Base-by-base conservation (phyloP, 2,329 filamentous ascomycete genomes). In the Sporothrix dimorphospora region DNA sequence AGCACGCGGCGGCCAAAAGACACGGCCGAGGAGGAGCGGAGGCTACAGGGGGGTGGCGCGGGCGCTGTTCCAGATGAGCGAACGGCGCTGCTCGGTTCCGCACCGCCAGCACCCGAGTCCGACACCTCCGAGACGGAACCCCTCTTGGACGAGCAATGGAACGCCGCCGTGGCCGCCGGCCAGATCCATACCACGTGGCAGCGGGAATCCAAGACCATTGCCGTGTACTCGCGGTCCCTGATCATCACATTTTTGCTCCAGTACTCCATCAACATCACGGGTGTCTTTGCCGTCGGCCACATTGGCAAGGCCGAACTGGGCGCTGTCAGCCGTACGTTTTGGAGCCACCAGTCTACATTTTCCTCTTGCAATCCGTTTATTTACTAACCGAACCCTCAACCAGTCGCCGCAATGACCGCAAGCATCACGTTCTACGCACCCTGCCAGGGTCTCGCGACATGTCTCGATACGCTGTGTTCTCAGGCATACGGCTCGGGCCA, bases 401-500 rank as follows among this genome's bases (percentile, higher is more conserved):
- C 24, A 83, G 81, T 92, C 74, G 90, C 89, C 5, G 90, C 90
- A 77, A 95, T 95, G 92, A 93, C 91, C 1, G 91, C 91, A 38
- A 93, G 90, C 75, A 94, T 96, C 76, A 92, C 88, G 16, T 93
- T 91, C 72, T 91, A 92, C 77, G 91, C 91, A 0, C 89, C 93
- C 19, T 92, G 93, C 78, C 92, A 94, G 78, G 92, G 94, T n/a
- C 86, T 98, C 16, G 91, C 94, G 0, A 98, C 95, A 4, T 93
- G 91, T 75, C 85, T 98, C 49, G 95, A 98, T 81, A 98, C 95
- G 0, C 89, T 98, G 2, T 98, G 95, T 80, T 89, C 95, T 0
- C 95, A 98, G 81, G 95, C 96, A 0, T 98, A 97, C 79, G 95
- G 96, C 2, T 97, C 93, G 0, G 95, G 95, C 0, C 92, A 92